phyloP scores from a whole-genome alignment of 768 basidiomycete genomes.

The Boletus fagicola region DNA sequence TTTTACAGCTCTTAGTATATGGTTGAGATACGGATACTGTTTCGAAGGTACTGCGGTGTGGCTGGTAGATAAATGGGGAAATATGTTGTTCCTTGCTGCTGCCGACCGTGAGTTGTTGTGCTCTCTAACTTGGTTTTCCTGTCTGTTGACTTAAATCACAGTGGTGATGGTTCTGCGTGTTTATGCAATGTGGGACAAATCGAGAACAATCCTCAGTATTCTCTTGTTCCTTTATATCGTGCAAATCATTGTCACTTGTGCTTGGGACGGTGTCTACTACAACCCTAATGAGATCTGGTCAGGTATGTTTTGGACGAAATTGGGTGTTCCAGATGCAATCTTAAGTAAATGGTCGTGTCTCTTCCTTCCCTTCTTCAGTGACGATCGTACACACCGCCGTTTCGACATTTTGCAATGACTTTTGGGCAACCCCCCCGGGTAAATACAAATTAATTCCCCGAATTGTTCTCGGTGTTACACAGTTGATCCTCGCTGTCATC shows the following conservation, averaged over 20 bases:
- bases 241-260: background rate
- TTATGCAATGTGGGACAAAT: background rate
- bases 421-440: too few relatives aligned
- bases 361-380: too few relatives aligned
- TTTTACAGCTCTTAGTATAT: background rate
- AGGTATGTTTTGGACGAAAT: conserved; percentile 1
- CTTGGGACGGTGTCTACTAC: background rate
- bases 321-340: too few relatives aligned
- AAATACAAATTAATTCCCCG: too few relatives aligned
- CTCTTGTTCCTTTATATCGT: background rate
- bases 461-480: too few relatives aligned
- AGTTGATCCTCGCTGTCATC: too few relatives aligned
- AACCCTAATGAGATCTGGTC: background rate
- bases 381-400: too few relatives aligned
- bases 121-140: background rate
- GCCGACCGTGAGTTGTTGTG: conserved; percentile 7
- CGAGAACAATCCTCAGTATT: background rate
- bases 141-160: background rate
- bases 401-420: too few relatives aligned
- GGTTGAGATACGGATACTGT: background rate
- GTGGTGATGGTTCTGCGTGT: conserved; percentile 22
- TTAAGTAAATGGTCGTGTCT: background rate
- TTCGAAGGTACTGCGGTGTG: background rate
- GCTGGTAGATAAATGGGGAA: background rate
- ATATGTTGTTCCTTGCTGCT: background rate